A percentile compares a stretch with the other conserved stretches of the same genome.
phyloP scores from a whole-genome alignment of 106 monocot genomes.

The Xerophyta viscosa region DNA sequence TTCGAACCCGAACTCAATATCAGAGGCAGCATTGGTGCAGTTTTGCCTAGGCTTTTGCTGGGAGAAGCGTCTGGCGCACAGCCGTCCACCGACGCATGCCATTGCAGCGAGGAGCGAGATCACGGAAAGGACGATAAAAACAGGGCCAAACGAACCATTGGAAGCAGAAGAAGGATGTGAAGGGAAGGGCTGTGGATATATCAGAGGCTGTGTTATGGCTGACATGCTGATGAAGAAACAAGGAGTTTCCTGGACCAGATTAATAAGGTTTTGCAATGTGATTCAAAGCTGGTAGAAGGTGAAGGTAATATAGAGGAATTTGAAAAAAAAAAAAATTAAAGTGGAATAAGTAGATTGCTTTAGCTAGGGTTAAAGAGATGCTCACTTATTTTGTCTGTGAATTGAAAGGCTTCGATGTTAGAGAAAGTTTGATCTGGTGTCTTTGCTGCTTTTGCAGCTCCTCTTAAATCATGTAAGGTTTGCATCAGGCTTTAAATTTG shows the following conservation, averaged over 20 bases:
- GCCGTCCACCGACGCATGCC: slow-evolving; percentile 27
- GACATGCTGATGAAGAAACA: slow-evolving; percentile 3
- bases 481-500: too few species aligned
- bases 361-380: not conserved
- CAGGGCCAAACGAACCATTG: slow-evolving; percentile 35
- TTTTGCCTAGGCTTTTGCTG: not conserved
- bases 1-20: slow-evolving; percentile 3
- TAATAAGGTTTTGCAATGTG: not conserved
- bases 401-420: slow-evolving; percentile 8
- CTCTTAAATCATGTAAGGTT: too few species aligned
- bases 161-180: not conserved
- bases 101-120: slow-evolving; percentile 27
- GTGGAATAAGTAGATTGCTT: not conserved
- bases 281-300: not conserved
- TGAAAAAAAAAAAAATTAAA: not conserved
- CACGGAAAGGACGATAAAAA: slow-evolving; percentile 22
- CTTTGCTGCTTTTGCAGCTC: slow-evolving; percentile 5
- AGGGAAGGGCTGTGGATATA: slow-evolving; percentile 2
- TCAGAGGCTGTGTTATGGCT: not conserved
- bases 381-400: not conserved
- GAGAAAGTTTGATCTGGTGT: slow-evolving; percentile 8
- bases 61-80: slow-evolving; percentile 20
- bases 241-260: too few species aligned
- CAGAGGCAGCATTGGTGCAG: not conserved
- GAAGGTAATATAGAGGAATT: not conserved